Conservation (phyloP, 306 rosid species). For the Gillenia trifoliata region DNA sequence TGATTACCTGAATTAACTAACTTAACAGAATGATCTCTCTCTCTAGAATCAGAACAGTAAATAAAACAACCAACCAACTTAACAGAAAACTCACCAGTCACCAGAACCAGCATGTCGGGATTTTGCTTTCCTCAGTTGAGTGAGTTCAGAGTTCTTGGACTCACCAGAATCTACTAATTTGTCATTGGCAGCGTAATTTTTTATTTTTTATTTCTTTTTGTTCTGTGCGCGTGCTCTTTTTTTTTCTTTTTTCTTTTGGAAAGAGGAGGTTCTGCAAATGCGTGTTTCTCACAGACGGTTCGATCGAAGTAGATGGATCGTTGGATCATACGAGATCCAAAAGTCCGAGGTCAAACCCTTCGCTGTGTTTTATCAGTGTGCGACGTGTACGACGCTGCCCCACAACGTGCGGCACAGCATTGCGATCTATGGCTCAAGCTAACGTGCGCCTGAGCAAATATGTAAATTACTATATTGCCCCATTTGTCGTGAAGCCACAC, state of each 20-base stretch:
- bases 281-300: not conserved
- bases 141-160: not conserved
- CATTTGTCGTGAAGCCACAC: too few relatives aligned
- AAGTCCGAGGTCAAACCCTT: not conserved
- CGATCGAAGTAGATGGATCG: not conserved
- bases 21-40: not conserved
- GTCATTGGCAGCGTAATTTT: not conserved
- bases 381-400: not conserved
- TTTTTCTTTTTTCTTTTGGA: too few relatives aligned
- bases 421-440: too few relatives aligned
- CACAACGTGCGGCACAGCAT: not conserved
- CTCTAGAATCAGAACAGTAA: not conserved
- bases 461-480: too few relatives aligned
- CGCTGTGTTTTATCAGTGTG: not conserved
- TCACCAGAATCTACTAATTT: too few relatives aligned
- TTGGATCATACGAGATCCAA: not conserved
- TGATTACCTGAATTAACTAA: conserved; percentile 1
- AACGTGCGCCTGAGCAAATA: too few relatives aligned
- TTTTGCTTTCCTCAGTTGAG: not conserved
- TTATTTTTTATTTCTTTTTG: too few relatives aligned
- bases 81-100: not conserved
- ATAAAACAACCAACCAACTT: not conserved
- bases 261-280: not conserved
- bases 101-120: not conserved
- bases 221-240: too few relatives aligned